A percentile compares a stretch with the other conserved stretches of the same genome.
phyloP scores from a whole-genome alignment of 768 basidiomycete species.

The Cantharellus cinnabarinus region DNA sequence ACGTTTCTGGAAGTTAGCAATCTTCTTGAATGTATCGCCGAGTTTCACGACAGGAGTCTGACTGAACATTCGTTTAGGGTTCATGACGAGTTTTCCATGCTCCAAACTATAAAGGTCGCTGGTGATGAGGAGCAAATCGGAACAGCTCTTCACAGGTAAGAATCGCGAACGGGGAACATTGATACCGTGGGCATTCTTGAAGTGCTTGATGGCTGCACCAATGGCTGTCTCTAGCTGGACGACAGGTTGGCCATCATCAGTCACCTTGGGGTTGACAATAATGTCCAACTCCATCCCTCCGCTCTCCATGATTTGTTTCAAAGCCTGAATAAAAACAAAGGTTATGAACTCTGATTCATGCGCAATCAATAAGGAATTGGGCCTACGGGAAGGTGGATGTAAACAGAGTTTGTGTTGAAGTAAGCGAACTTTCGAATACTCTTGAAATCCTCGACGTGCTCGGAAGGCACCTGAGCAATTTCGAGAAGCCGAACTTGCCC shows the following conservation, averaged over 20 bases:
- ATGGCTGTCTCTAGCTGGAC: slow-evolving; percentile 80
- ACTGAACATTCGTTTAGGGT: slow-evolving; percentile 60
- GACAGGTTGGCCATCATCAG: slow-evolving; percentile 69
- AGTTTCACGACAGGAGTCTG: slow-evolving; percentile 87
- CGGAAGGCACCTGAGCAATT: slow-evolving; percentile 84
- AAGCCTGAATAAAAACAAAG: slow-evolving; percentile 25
- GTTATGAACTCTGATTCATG: not conserved
- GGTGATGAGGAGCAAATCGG: slow-evolving; percentile 44
- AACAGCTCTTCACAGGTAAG: slow-evolving; percentile 43
- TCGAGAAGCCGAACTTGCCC: slow-evolving; percentile 75
- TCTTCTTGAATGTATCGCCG: slow-evolving; percentile 94
- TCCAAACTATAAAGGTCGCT: slow-evolving; percentile 79
- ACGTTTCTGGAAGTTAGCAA: slow-evolving; percentile 77
- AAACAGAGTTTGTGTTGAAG: slow-evolving; percentile 73
- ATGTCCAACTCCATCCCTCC: slow-evolving; percentile 76
- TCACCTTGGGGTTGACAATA: slow-evolving; percentile 80
- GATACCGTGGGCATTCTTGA: slow-evolving; percentile 78
- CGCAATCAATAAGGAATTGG: not conserved
- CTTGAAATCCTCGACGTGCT: slow-evolving; percentile 91
- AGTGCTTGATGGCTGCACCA: slow-evolving; percentile 87
- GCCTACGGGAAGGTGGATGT: slow-evolving; percentile 37
- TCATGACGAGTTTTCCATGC: slow-evolving; percentile 78
- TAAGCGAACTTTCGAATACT: slow-evolving; percentile 84
- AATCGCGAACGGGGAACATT: slow-evolving; percentile 90
- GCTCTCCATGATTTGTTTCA: slow-evolving; percentile 84